phyloP scores from a whole-genome alignment of 1,284 basidiomycete species.

The Sparassis latifolia region DNA sequence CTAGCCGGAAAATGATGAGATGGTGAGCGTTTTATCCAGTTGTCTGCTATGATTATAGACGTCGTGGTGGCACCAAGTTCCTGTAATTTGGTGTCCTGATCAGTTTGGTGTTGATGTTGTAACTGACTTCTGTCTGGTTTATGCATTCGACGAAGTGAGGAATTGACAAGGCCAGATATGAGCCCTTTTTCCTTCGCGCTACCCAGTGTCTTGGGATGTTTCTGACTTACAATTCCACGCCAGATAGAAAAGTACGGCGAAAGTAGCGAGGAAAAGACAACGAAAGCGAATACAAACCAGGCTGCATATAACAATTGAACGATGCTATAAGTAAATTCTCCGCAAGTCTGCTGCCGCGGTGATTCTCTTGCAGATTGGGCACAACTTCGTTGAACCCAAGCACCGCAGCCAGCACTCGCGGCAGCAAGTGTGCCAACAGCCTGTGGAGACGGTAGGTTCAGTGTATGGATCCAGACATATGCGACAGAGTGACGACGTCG shows the following conservation, averaged over 20 bases:
- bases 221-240: not conserved
- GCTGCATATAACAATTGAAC: not conserved
- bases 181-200: constrained; percentile 24
- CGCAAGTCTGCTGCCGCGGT: constrained; percentile 66
- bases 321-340: constrained; percentile 51
- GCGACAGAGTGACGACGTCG: constrained; percentile 52
- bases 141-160: constrained; percentile 38
- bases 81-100: constrained; percentile 16
- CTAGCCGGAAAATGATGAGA: no score
- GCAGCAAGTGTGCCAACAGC: constrained; percentile 82
- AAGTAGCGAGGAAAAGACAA: not conserved
- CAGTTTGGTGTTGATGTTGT: constrained; percentile 24
- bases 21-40: no score
- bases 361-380: constrained; percentile 80
- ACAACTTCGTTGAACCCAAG: constrained; percentile 71
- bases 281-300: constrained; percentile 1
- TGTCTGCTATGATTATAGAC: constrained; percentile 50
- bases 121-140: constrained; percentile 49
- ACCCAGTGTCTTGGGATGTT: not conserved
- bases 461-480: constrained; percentile 72
- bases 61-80: constrained; percentile 52
- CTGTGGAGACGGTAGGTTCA: constrained; percentile 75
- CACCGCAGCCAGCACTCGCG: constrained; percentile 74
- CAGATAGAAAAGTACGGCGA: no score
- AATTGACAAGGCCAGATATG: constrained; percentile 79